phyloP scores from a whole-genome alignment of 176 grass and related monocot genomes.

The Oryza punctata region DNA sequence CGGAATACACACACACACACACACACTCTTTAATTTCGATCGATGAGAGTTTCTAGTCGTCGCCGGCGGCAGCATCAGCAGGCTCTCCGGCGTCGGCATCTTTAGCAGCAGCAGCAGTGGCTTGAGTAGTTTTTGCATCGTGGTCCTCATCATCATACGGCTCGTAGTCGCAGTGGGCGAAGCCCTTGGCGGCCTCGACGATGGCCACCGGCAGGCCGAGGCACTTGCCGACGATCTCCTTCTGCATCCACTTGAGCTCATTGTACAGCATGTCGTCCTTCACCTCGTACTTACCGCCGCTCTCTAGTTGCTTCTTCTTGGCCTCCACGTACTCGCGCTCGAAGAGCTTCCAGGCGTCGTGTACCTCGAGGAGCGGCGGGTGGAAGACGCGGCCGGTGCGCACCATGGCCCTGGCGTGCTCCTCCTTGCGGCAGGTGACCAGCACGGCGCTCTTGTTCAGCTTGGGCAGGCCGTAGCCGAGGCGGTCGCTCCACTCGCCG shows the following conservation, averaged over 20 bases:
- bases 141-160: background rate
- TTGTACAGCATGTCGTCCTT: background rate
- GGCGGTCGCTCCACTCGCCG: constrained; percentile 45
- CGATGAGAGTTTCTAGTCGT: no score
- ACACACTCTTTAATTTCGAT: no score
- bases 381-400: constrained; percentile 41
- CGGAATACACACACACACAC: no score
- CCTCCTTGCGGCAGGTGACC: constrained; percentile 53
- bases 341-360: constrained; percentile 44
- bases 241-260: constrained; percentile 8
- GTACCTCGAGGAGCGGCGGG: background rate
- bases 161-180: background rate
- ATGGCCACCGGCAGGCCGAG: constrained; percentile 54
- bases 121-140: background rate
- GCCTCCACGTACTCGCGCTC: background rate
- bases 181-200: constrained; percentile 46
- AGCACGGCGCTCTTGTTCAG: constrained; percentile 41
- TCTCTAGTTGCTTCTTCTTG: background rate
- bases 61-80: no score
- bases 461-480: constrained; percentile 62
- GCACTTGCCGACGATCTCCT: constrained; percentile 41
- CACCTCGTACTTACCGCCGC: no score
- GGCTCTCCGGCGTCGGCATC: no score
- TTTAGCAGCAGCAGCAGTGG: no score
- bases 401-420: constrained; percentile 47